Conservation (phyloP, 495 filamentous ascomycete species). For the Penicillium nucicola region DNA sequence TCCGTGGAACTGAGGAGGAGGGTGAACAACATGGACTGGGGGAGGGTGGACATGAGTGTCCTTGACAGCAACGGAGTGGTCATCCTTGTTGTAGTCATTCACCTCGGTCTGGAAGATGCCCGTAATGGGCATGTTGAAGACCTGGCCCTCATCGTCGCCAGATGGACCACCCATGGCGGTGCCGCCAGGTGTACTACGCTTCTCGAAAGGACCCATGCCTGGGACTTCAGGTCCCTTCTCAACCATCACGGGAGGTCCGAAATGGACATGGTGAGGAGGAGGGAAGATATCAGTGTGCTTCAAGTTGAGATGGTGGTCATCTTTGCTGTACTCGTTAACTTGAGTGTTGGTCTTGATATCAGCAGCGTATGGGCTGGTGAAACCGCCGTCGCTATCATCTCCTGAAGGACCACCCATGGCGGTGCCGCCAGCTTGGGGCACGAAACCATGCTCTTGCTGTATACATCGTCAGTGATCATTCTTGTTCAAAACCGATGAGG, state of each 20-base stretch:
- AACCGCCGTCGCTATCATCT: slow-evolving; percentile 16
- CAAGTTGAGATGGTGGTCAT: slow-evolving; percentile 27
- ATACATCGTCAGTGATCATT: neutral
- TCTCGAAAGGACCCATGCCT: slow-evolving; percentile 17
- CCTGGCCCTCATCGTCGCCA: slow-evolving; percentile 31
- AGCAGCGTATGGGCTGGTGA: slow-evolving; percentile 12
- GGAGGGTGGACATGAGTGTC: slow-evolving; percentile 15
- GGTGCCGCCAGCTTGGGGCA: slow-evolving; percentile 15
- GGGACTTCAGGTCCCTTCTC: slow-evolving; percentile 1
- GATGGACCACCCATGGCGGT: slow-evolving; percentile 23
- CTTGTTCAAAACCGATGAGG: neutral
- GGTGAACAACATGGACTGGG: neutral
- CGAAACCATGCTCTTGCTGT: slow-evolving; percentile 1
- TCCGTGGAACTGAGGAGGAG: neutral
- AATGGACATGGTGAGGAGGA: neutral
- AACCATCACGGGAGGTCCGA: slow-evolving; percentile 1
- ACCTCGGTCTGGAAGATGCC: slow-evolving; percentile 17
- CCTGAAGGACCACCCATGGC: slow-evolving; percentile 22
- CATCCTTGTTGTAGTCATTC: slow-evolving; percentile 23
- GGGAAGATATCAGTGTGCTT: slow-evolving; percentile 21
- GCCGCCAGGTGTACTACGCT: slow-evolving; percentile 11
- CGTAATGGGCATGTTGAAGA: slow-evolving; percentile 19
- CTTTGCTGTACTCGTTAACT: slow-evolving; percentile 25
- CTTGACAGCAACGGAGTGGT: slow-evolving; percentile 29
- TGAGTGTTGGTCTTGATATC: slow-evolving; percentile 17